These are phyloP conservation scores for Leptographium flavum DNA, from an alignment of 2,329 filamentous ascomycete genomes.

Conservation along the genomic window DNA sequence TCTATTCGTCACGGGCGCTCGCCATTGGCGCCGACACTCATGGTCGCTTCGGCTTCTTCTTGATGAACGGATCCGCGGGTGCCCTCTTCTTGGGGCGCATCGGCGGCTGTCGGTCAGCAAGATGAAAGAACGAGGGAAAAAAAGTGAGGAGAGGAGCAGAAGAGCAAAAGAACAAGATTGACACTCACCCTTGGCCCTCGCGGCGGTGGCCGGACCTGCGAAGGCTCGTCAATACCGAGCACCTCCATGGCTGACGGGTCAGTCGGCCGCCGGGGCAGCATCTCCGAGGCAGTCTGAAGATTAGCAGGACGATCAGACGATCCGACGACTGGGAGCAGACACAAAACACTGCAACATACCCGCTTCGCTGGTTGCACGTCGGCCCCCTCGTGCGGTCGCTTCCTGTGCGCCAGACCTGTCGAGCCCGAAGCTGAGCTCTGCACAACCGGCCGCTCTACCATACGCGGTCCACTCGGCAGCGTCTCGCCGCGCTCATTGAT, in stretches of 20 bases:
- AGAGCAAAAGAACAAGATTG: neutral
- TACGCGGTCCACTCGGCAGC: conserved; percentile 7
- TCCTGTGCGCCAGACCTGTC: conserved; percentile 21
- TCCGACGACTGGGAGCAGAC: no score
- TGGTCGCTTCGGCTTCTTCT: conserved; percentile 11
- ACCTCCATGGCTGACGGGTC: conserved; percentile 40
- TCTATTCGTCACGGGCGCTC: neutral
- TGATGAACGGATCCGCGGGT: conserved; percentile 30
- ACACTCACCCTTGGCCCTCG: conserved; percentile 1
- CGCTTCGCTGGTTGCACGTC: conserved; percentile 23
- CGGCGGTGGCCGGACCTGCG: conserved; percentile 8
- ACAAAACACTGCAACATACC: no score
- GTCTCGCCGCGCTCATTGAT: conserved; percentile 18
- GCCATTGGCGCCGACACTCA: neutral
- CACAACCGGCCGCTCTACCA: conserved; percentile 21
- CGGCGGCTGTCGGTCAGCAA: conserved; percentile 2
- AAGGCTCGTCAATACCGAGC: conserved; percentile 25
- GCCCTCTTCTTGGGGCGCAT: conserved; percentile 21
- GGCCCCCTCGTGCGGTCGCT: conserved; percentile 26
- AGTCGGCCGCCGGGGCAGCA: conserved; percentile 15
- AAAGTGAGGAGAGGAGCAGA: neutral
- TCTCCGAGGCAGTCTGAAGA: neutral
- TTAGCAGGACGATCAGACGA: no score
- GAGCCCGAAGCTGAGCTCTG: conserved; percentile 18
- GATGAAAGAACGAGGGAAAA: neutral